Percentiles rank a stretch among this genome's conserved stretches.
Conservation (phyloP, 2,329 filamentous ascomycete genomes). For the Sporothrix phasma region DNA sequence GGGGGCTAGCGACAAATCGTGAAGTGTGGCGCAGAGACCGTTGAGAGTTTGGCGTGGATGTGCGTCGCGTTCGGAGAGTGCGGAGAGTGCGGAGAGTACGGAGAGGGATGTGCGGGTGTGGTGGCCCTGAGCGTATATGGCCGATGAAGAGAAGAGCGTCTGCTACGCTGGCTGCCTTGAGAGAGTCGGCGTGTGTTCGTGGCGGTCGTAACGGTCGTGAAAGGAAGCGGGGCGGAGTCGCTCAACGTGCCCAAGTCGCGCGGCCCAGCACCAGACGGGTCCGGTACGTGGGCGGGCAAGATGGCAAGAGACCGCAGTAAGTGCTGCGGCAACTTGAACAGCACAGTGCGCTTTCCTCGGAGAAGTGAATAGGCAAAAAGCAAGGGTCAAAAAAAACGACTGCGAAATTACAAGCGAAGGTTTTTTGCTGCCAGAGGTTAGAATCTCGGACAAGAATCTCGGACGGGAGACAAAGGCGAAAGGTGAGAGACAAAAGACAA, state of each 20-base stretch:
- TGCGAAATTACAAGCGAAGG: neutral
- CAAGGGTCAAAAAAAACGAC: neutral
- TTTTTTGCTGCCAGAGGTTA: conserved; percentile 2
- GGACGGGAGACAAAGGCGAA: neutral
- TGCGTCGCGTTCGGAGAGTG: conserved; percentile 22
- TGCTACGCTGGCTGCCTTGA: conserved; percentile 27
- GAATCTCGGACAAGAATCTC: neutral
- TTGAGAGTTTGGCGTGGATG: conserved; percentile 38
- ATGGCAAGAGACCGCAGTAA: conserved; percentile 12
- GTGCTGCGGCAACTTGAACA: conserved; percentile 8
- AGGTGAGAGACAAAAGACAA: neutral
- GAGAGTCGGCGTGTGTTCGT: conserved; percentile 35
- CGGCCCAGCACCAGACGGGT: conserved; percentile 16
- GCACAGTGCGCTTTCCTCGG: neutral
- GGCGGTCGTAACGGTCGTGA: conserved; percentile 47
- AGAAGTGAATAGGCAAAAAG: neutral
- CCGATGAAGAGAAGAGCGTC: conserved; percentile 30
- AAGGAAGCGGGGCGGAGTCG: conserved; percentile 12
- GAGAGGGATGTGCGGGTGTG: neutral
- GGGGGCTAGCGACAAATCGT: conserved; percentile 38
- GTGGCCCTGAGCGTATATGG: conserved; percentile 23
- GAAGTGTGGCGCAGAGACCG: conserved; percentile 42
- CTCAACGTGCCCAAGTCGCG: conserved; percentile 16
- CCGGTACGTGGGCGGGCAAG: conserved; percentile 18
- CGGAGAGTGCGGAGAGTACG: conserved; percentile 12